These are phyloP conservation scores for Wickerhamiella azyma DNA, from an alignment of 805 yeast species.

Conservation along the genomic window DNA sequence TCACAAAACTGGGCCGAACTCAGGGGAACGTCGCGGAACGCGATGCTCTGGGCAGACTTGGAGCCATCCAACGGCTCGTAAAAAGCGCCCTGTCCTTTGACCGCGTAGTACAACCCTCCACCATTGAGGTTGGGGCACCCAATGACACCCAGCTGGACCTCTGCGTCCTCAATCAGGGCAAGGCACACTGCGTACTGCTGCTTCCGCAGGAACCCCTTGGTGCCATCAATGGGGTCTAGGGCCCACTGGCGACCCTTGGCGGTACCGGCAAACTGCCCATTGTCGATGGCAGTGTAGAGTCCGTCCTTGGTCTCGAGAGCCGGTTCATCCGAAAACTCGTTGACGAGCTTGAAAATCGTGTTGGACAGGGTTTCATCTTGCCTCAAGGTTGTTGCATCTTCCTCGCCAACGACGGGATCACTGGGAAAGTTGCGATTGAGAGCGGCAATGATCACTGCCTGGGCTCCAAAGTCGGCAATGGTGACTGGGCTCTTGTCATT, in stretches of 20 bases:
- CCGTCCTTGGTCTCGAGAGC: slow-evolving; percentile 29
- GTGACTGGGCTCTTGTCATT: slow-evolving; percentile 92
- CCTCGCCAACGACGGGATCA: slow-evolving; percentile 91
- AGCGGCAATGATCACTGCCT: slow-evolving; percentile 80
- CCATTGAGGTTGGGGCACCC: slow-evolving; percentile 83
- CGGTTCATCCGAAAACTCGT: slow-evolving; percentile 33
- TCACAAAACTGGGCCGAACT: slow-evolving; percentile 55
- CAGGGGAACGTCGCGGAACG: slow-evolving; percentile 39
- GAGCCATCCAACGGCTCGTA: slow-evolving; percentile 33
- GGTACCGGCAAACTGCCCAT: slow-evolving; percentile 74
- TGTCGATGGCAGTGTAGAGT: slow-evolving; percentile 55
- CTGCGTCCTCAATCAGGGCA: slow-evolving; percentile 75
- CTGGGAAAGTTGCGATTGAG: slow-evolving; percentile 63
- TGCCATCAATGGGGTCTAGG: slow-evolving; percentile 95
- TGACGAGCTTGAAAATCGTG: slow-evolving; percentile 47
- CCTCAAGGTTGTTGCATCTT: slow-evolving; percentile 58
- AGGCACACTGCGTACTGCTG: slow-evolving; percentile 95
- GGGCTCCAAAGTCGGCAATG: slow-evolving; percentile 88
- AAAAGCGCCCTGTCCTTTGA: slow-evolving; percentile 53
- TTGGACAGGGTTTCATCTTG: slow-evolving; percentile 36
- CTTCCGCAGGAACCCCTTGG: slow-evolving; percentile 89
- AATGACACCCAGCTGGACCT: slow-evolving; percentile 78
- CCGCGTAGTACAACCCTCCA: slow-evolving; percentile 70
- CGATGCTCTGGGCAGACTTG: slow-evolving; percentile 27
- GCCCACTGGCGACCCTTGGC: slow-evolving; percentile 83